A percentile compares a stretch with the other conserved stretches of the same genome.
phyloP scores from a whole-genome alignment of 495 filamentous ascomycete species.

The Penicillium herquei region DNA sequence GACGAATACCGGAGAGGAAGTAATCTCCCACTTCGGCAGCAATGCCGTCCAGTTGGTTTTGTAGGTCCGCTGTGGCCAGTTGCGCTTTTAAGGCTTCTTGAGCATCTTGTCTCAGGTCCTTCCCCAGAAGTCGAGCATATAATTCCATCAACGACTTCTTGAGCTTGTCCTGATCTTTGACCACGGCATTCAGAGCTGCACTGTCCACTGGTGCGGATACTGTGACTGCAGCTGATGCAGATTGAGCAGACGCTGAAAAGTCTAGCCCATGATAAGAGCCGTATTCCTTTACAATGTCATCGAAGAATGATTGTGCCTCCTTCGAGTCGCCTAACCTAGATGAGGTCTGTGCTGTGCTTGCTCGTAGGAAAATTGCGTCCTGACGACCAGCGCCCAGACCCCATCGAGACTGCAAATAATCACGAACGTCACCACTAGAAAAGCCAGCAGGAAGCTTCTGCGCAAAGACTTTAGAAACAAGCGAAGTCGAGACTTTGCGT shows the following conservation, averaged over 20 bases:
- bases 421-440: slow-evolving; percentile 91
- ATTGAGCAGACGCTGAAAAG: slow-evolving; percentile 63
- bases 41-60: slow-evolving; percentile 88
- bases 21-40: slow-evolving; percentile 86
- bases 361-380: slow-evolving; percentile 84
- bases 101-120: slow-evolving; percentile 73
- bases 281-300: slow-evolving; percentile 86
- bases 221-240: slow-evolving; percentile 60
- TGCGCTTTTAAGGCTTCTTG: slow-evolving; percentile 73
- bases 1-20: slow-evolving; percentile 92
- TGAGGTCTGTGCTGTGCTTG: slow-evolving; percentile 88
- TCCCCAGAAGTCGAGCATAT: no score
- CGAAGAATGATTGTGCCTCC: slow-evolving; percentile 89
- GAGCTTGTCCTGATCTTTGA: no score
- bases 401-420: slow-evolving; percentile 93
- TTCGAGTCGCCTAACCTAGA: slow-evolving; percentile 82
- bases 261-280: slow-evolving; percentile 80
- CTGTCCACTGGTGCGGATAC: slow-evolving; percentile 53
- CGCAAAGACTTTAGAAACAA: slow-evolving; percentile 90
- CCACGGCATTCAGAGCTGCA: no score
- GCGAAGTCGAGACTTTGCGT: slow-evolving; percentile 91
- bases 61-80: slow-evolving; percentile 43
- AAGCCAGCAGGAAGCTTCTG: slow-evolving; percentile 99
- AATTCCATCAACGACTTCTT: no score
- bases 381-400: slow-evolving; percentile 85